A percentile compares a stretch with the other conserved stretches of the same genome.
phyloP scores from a whole-genome alignment of 164 flowering plant species.

The Dillenia turbinata region DNA sequence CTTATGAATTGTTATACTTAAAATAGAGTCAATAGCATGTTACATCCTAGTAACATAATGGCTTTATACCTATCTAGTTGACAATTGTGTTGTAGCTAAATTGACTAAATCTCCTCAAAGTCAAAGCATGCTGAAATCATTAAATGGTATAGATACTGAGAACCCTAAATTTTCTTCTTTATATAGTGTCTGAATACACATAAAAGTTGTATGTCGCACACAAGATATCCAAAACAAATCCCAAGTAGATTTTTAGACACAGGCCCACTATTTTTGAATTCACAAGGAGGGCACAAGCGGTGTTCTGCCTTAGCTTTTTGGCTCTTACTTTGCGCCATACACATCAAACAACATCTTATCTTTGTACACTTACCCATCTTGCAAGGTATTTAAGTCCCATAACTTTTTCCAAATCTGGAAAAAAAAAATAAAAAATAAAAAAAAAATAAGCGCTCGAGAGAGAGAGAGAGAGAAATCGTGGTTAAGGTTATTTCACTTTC shows the following conservation, averaged over 20 bases:
- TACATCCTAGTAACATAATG: constrained; percentile 17
- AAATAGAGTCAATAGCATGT: not conserved
- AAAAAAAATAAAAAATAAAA: not conserved
- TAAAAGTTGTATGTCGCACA: no score
- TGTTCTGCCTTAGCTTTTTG: constrained; percentile 16
- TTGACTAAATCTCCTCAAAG: constrained; percentile 28
- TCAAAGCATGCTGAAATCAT: constrained; percentile 25
- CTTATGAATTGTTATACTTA: not conserved
- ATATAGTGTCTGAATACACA: no score
- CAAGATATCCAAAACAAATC: constrained; percentile 2
- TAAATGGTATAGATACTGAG: constrained; percentile 10
- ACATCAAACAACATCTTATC: constrained; percentile 37
- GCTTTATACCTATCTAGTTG: constrained; percentile 35
- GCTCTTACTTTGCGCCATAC: constrained; percentile 13
- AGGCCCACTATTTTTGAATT: constrained; percentile 23
- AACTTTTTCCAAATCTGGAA: constrained; percentile 14
- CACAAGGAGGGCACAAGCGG: constrained; percentile 22
- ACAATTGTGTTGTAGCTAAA: constrained; percentile 14
- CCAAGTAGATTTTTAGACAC: constrained; percentile 9
- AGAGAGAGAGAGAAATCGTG: not conserved
- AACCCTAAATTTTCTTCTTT: not conserved
- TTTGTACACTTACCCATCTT: constrained; percentile 22
- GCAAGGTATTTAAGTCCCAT: constrained; percentile 18
- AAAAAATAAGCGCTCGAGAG: not conserved
- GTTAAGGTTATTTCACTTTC: constrained; percentile 16